Evolutionary conservation across 1,284 basidiomycete species (phyloP).

Genomic region (Tilletia horrida): DNA sequence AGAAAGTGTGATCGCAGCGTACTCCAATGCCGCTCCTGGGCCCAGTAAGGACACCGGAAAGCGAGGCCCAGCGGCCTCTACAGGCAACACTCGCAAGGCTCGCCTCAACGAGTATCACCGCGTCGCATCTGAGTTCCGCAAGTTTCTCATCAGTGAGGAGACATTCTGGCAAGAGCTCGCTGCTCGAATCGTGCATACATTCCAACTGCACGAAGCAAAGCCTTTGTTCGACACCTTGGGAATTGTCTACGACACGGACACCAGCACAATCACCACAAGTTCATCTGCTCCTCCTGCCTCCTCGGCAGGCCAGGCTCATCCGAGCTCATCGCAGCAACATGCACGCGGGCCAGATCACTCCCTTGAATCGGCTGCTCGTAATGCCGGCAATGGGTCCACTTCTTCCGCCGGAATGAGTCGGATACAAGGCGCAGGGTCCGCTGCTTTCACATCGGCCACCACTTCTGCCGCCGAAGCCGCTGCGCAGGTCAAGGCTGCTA

Average conservation of each 20-base stretch:
- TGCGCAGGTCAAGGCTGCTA: constrained; percentile 30
- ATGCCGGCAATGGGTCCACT: background rate
- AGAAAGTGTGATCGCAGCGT: constrained; percentile 28
- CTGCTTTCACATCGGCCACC: background rate
- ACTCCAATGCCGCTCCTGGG: background rate
- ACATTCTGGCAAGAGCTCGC: constrained; percentile 46
- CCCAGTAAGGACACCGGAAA: constrained; percentile 5
- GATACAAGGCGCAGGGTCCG: background rate
- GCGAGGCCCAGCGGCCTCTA: constrained; percentile 5
- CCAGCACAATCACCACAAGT: constrained; percentile 4
- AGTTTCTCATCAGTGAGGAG: constrained; percentile 43
- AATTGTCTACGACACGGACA: constrained; percentile 31
- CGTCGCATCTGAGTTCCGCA: constrained; percentile 35
- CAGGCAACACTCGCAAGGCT: constrained; percentile 24
- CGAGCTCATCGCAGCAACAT: background rate
- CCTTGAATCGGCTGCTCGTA: background rate
- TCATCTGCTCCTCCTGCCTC: background rate
- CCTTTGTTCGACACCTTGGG: constrained; percentile 34
- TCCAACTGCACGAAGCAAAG: constrained; percentile 39
- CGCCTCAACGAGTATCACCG: constrained; percentile 31
- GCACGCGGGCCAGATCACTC: background rate
- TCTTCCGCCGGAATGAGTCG: constrained; percentile 22
- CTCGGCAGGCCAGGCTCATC: background rate
- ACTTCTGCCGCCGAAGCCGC: constrained; percentile 24
- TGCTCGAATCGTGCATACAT: constrained; percentile 40